Conservation (phyloP, 2,329 filamentous ascomycete genomes). For the Diaporthe sp. region DNA sequence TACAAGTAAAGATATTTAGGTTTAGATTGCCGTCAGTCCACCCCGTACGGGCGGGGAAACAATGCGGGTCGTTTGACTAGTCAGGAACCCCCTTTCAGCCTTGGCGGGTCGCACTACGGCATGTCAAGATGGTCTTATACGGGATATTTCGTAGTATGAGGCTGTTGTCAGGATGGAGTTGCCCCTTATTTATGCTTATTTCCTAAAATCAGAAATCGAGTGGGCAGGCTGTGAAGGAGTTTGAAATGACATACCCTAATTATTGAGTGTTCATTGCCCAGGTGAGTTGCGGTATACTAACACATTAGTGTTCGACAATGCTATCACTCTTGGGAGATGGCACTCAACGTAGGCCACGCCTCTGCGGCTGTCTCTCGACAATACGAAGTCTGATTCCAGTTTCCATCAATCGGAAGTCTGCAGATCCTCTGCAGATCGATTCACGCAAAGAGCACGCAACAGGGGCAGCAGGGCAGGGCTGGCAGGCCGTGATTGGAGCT, state of each 20-base stretch:
- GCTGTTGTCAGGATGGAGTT: not conserved
- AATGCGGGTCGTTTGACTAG: not conserved
- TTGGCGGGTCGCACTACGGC: not conserved
- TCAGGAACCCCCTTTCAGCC: not conserved
- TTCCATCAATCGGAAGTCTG: not conserved
- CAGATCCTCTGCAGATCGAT: not conserved
- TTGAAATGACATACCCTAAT: not conserved
- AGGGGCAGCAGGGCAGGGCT: not conserved
- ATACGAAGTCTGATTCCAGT: not conserved
- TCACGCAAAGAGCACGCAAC: not conserved
- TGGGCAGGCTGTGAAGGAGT: not conserved
- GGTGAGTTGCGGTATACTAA: not conserved
- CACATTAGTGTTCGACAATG: not conserved
- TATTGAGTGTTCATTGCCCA: not conserved
- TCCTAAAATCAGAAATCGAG: not conserved
- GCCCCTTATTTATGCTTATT: not conserved
- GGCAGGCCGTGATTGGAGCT: constrained; percentile 7
- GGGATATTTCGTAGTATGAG: not conserved
- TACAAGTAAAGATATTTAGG: not conserved
- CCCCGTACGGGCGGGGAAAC: not conserved
- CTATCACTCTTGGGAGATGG: not conserved
- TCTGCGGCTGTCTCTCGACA: not conserved
- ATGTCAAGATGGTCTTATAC: not conserved
- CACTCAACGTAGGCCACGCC: not conserved
- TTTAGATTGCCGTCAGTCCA: constrained; percentile 18